Conservation (phyloP, 352 stramenopile genomes). For the Peronospora destructor region DNA sequence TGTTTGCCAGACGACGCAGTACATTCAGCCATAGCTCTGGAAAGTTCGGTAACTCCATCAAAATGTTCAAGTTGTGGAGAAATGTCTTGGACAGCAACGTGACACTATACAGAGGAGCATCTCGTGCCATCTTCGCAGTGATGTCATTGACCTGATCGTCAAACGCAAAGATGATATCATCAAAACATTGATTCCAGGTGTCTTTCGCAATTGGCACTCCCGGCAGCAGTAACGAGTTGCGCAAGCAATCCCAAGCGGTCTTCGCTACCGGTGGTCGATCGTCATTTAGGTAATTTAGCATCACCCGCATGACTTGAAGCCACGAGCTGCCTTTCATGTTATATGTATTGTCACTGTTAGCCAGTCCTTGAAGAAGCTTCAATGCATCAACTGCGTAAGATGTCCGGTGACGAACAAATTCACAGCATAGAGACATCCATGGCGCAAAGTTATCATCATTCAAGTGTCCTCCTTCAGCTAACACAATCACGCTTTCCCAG, state of each 20-base stretch:
- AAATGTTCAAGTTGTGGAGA: conserved; percentile 70
- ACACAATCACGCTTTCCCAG: conserved; percentile 70
- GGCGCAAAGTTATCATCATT: conserved; percentile 73
- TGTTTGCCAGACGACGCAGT: conserved; percentile 61
- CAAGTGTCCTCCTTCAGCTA: conserved; percentile 63
- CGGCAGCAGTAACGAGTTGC: conserved; percentile 71
- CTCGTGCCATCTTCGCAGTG: conserved; percentile 43
- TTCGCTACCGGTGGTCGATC: conserved; percentile 70
- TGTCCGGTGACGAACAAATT: conserved; percentile 71
- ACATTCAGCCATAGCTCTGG: conserved; percentile 72
- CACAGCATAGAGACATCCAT: conserved; percentile 76
- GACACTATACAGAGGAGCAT: conserved; percentile 73
- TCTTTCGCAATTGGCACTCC: conserved; percentile 59
- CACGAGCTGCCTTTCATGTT: conserved; percentile 65
- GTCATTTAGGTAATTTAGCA: conserved; percentile 79
- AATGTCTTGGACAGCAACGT: conserved; percentile 85
- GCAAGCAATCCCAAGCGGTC: conserved; percentile 78
- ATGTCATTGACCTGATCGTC: conserved; percentile 73
- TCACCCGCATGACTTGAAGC: conserved; percentile 82
- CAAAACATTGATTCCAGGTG: conserved; percentile 80
- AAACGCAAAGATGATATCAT: conserved; percentile 84
- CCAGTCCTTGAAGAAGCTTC: conserved; percentile 63
- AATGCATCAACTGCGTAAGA: conserved; percentile 72
- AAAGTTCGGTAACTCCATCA: conserved; percentile 64
- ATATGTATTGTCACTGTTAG: conserved; percentile 66